Evolutionary conservation across 257 asterid genomes (phyloP).

Genomic region (Solanum gracilifrons): DNA sequence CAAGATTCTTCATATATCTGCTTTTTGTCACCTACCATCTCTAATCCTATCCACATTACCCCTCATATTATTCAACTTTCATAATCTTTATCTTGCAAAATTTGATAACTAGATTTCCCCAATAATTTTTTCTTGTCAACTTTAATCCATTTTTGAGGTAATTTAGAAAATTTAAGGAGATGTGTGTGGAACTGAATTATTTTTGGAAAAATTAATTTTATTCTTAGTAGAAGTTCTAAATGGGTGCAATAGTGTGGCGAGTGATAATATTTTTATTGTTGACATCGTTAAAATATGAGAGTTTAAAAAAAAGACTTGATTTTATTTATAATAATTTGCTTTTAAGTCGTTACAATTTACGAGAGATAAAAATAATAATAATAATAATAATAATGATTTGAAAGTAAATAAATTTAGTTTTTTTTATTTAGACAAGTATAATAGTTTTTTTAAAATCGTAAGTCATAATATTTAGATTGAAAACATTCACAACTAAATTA

Average conservation of each 20-base stretch:
- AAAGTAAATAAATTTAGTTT: neutral
- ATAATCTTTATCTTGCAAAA: neutral
- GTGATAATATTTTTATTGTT: neutral
- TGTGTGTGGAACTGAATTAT: neutral
- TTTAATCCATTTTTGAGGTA: neutral
- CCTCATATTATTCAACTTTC: neutral
- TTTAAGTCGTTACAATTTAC: neutral
- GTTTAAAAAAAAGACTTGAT: no score
- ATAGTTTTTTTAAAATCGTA: neutral
- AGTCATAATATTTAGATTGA: neutral
- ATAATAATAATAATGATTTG: neutral
- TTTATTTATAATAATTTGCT: neutral
- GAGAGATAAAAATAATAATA: neutral
- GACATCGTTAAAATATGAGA: neutral
- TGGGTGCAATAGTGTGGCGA: neutral
- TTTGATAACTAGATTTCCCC: neutral
- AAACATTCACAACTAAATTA: neutral
- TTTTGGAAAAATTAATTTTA: no score
- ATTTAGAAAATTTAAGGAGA: neutral
- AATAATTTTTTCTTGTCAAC: neutral
- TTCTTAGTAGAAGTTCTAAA: neutral
- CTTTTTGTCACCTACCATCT: conserved; percentile 6
- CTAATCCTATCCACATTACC: neutral
- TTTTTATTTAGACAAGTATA: neutral
- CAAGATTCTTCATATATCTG: conserved; percentile 1